A percentile compares a stretch with the other conserved stretches of the same genome.
Conservation (phyloP, 768 basidiomycete species). For the Tubosaeta sp. region DNA sequence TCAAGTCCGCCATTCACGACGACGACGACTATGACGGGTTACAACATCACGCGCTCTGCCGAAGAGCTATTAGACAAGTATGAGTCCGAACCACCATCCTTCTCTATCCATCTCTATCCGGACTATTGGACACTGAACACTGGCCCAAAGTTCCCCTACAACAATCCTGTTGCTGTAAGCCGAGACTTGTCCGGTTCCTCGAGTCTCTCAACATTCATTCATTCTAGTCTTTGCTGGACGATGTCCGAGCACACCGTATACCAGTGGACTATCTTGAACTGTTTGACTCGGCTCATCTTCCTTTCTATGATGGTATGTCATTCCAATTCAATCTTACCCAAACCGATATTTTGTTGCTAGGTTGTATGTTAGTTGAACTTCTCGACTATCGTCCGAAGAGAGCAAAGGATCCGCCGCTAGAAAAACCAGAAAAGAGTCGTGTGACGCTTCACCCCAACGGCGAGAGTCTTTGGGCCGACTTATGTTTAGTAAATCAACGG, state of each 20-base stretch:
- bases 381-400: conserved; percentile 67
- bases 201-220: conserved; percentile 1
- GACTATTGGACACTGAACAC: conserved; percentile 83
- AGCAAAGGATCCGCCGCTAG: conserved; percentile 52
- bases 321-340: not conserved
- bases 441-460: conserved; percentile 74
- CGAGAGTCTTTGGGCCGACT: conserved; percentile 76
- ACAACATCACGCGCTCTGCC: conserved; percentile 67
- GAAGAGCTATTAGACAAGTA: conserved; percentile 57
- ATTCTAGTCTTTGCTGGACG: conserved; percentile 70
- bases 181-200: not conserved
- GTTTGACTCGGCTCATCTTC: conserved; percentile 67
- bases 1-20: not conserved
- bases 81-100: conserved; percentile 59
- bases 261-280: conserved; percentile 82
- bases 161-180: conserved; percentile 64
- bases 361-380: conserved; percentile 82
- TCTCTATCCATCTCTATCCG: conserved; percentile 71
- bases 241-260: conserved; percentile 78
- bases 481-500: conserved; percentile 64
- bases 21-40: conserved; percentile 51
- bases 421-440: conserved; percentile 59
- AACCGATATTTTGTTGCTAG: conserved; percentile 34
- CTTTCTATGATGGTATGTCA: conserved; percentile 77
- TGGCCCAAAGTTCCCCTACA: conserved; percentile 78